A percentile compares a stretch with the other conserved stretches of the same genome.
phyloP scores from a whole-genome alignment of 2,329 filamentous ascomycete species.

The Alternaria hordeiaustralica region DNA sequence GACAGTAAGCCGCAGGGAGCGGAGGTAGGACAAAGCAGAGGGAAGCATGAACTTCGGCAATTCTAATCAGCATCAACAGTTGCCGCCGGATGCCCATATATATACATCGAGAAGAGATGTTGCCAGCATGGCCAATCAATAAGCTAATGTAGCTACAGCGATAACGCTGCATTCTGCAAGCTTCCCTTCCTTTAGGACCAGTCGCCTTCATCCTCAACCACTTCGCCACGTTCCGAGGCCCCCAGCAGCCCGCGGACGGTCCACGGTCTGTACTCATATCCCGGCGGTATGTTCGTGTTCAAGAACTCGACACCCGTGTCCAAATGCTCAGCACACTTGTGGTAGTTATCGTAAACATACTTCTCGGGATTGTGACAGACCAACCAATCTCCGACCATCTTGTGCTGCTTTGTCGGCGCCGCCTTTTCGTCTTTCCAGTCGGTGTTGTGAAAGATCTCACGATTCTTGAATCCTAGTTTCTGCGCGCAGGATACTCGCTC shows the following conservation, averaged over 20 bases:
- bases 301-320: neutral
- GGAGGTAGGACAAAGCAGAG: conserved; percentile 50
- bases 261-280: conserved; percentile 3
- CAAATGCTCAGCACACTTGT: neutral
- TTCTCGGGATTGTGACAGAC: conserved; percentile 10
- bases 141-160: neutral
- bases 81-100: conserved; percentile 33
- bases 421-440: conserved; percentile 1
- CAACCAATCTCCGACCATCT: conserved; percentile 10
- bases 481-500: conserved; percentile 15
- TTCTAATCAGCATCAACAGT: conserved; percentile 49
- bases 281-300: conserved; percentile 8
- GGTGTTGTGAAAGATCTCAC: conserved; percentile 6
- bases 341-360: conserved; percentile 13
- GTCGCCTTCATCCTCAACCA: neutral
- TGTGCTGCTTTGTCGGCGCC: conserved; percentile 3
- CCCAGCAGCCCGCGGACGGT: conserved; percentile 5
- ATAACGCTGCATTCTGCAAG: neutral
- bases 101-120: conserved; percentile 32
- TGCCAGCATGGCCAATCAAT: conserved; percentile 30
- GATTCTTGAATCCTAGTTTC: conserved; percentile 13
- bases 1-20: conserved; percentile 42
- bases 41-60: conserved; percentile 50
- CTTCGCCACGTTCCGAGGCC: neutral
- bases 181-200: neutral